Evolutionary conservation across 2,329 filamentous ascomycete genomes (phyloP), one percentile per base, ranked within the genome.

Genomic region (Talaromyces rugulosus): DNA sequence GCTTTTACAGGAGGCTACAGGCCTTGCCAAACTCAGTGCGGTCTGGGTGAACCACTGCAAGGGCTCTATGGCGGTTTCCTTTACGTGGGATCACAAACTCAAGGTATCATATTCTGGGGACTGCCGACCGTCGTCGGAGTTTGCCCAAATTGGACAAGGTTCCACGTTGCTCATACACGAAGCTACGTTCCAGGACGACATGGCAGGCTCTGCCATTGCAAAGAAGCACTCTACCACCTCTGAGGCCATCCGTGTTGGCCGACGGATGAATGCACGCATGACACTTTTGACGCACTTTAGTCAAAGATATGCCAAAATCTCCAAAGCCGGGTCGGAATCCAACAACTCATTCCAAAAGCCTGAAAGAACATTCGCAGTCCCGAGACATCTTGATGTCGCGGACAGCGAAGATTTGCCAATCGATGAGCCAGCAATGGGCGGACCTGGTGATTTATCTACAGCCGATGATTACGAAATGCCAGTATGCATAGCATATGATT

Each of bases 71-170:
- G 95, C 89, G 0, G 86, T 89, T 2, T 87, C 88, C 23, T 80
- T 98, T 27, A 90, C 90, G 9, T 94, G 94, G 75, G 85, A 89
- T 0, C 86, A 86, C 1, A 89, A 87, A 18, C 89, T 99, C 73
- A 95, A 94, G 73, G 83, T 96, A 62, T 91, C 92, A 53, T 99
- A 96, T 78, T 96, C 91, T 4, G 95, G 95, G 61, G 95, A 99
- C 79, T 98, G 94, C 73, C 85, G 95, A 6, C 95, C 95, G 0
- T 91, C 86, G 4, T 69, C 78, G 2, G 72, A 78, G 0, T 97
- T 99, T 71, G 85, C 87, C 0, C 67, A 75, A 12, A 89, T 94
- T 57, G 96, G 91, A 53, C 78, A 80, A 53, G 87, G 87, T 64
- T 88, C 89, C 1, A 96, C 94, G 14, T 83, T 99, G 6, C 85